phyloP scores from a whole-genome alignment of 371 early-diverging fungal species.

The Smittium mucronatum region DNA sequence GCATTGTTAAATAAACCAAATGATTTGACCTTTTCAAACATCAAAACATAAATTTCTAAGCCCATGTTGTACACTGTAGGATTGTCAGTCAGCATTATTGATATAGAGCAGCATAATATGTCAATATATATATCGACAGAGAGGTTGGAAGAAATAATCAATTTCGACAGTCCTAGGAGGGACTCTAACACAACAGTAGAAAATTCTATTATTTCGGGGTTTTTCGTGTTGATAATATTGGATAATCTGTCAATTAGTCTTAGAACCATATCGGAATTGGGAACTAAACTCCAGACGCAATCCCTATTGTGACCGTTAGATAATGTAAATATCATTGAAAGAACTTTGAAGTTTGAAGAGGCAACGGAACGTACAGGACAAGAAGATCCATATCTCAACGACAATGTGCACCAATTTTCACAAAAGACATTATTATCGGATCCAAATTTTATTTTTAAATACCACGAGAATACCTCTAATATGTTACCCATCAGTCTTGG shows the following conservation, averaged over 20 bases:
- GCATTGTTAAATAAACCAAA: not conserved
- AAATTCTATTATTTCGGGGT: not conserved
- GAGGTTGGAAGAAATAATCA: not conserved
- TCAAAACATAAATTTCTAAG: not conserved
- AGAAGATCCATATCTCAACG: slow-evolving; percentile 1
- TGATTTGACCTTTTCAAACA: not conserved
- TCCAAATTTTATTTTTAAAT: not conserved
- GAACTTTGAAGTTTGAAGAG: not conserved
- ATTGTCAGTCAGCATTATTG: slow-evolving; percentile 3
- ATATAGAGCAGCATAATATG: not conserved
- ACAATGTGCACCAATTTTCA: not conserved
- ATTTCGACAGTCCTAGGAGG: not conserved
- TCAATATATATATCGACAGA: not conserved
- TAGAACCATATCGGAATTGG: not conserved
- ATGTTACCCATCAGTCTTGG: not conserved
- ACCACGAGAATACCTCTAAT: not conserved
- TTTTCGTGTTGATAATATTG: not conserved
- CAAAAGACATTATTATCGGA: not conserved
- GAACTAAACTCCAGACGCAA: not conserved
- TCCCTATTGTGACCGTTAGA: not conserved
- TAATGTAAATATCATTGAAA: not conserved
- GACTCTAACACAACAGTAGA: not conserved
- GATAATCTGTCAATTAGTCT: slow-evolving; percentile 5
- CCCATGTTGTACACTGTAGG: not conserved
- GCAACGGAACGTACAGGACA: not conserved